Percentiles rank a stretch among this genome's conserved stretches.
These are phyloP conservation scores for Skeletonema marinoi DNA, from an alignment of 108 stramenopile species.

Conservation along the genomic window DNA sequence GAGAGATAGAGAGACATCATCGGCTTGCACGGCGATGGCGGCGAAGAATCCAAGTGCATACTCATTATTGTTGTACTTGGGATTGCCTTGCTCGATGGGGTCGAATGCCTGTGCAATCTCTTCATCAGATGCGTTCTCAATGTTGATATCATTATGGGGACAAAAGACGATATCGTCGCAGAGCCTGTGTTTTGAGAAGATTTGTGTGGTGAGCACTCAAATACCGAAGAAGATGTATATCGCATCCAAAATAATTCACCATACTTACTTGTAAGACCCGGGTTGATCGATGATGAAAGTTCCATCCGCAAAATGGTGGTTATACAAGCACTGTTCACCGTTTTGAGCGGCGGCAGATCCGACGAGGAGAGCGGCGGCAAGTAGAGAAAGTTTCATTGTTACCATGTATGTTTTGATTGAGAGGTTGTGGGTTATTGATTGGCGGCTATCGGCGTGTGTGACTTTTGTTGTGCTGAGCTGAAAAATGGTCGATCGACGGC, in stretches of 20 bases:
- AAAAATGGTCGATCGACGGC: no score
- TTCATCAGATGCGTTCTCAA: neutral
- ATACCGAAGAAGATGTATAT: neutral
- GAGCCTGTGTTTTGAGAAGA: conserved; percentile 1
- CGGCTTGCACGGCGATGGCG: conserved; percentile 19
- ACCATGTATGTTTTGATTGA: neutral
- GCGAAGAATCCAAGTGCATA: conserved; percentile 39
- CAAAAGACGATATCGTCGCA: conserved; percentile 35
- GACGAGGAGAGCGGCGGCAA: neutral
- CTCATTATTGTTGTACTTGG: conserved; percentile 17
- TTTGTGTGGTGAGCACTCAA: neutral
- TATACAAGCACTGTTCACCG: neutral
- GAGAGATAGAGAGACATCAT: conserved; percentile 20
- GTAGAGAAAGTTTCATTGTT: neutral
- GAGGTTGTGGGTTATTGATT: no score
- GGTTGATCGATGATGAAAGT: neutral
- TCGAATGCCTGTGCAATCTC: neutral
- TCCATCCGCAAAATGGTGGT: neutral
- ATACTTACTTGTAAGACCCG: neutral
- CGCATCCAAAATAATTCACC: neutral
- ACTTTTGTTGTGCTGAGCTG: no score
- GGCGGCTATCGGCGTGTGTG: no score
- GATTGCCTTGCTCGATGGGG: neutral
- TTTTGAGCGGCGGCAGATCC: neutral
- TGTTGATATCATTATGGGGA: neutral